A percentile compares a stretch with the other conserved stretches of the same genome.
These are phyloP conservation scores for Thalassiosira pacifica DNA, from an alignment of 352 stramenopile genomes.

Conservation along the genomic window DNA sequence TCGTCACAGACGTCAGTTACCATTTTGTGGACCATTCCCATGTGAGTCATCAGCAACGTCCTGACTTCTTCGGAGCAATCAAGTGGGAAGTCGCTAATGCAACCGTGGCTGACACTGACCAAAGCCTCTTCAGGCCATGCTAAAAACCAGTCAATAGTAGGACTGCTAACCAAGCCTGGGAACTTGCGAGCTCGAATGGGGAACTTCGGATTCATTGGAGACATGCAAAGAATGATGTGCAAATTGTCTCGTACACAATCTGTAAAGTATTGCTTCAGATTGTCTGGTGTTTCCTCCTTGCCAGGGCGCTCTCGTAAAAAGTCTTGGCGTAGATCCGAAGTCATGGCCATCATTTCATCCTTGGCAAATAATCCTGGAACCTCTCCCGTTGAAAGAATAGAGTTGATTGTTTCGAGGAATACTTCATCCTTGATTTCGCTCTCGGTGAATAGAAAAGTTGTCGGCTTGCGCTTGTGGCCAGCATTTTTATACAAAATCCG, in stretches of 20 bases:
- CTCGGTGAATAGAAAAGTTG: conserved; percentile 98
- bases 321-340: conserved; percentile 92
- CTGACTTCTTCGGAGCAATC: conserved; percentile 91
- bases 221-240: conserved; percentile 99
- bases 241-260: conserved; percentile 98
- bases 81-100: conserved; percentile 96
- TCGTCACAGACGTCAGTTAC: conserved; percentile 97
- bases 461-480: conserved; percentile 95
- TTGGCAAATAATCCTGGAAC: conserved; percentile 98
- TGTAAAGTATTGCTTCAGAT: conserved; percentile 98
- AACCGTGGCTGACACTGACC: conserved; percentile 95
- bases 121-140: conserved; percentile 98
- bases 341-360: conserved; percentile 99
- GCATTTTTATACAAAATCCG: conserved; percentile 96
- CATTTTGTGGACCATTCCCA: conserved; percentile 98
- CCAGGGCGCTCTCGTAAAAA: conserved; percentile 95
- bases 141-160: conserved; percentile 99
- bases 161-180: conserved; percentile 95
- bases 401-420: conserved; percentile 99
- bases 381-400: conserved; percentile 97
- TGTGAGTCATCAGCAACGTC: conserved; percentile 94
- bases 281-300: conserved; percentile 95
- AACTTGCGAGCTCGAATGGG: conserved; percentile 96
- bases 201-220: conserved; percentile 98
- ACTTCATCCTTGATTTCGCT: conserved; percentile 99